Evolutionary conservation across 371 early-diverging fungal genomes (phyloP).

Genomic region (Mucor mucedo): DNA sequence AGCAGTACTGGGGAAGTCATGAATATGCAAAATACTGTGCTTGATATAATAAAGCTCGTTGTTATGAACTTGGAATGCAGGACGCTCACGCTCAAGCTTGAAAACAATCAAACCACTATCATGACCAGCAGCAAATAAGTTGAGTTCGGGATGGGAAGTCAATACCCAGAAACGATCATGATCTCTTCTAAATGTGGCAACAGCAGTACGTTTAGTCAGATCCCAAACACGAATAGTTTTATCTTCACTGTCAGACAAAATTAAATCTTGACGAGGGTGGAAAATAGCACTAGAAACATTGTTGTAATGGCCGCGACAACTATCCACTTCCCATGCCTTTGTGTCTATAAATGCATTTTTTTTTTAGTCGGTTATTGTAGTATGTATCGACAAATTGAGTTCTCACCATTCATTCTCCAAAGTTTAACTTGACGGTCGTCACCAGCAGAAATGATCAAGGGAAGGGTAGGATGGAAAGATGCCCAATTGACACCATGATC

Average conservation of each 20-base stretch:
- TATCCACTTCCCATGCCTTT: constrained; percentile 97
- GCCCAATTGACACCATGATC: constrained; percentile 99
- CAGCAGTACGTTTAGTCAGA: constrained; percentile 88
- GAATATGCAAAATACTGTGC: constrained; percentile 80
- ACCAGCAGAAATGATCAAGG: constrained; percentile 94
- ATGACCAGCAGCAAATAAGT: constrained; percentile 96
- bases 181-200: constrained; percentile 94
- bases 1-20: constrained; percentile 77
- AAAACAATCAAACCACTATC: constrained; percentile 98
- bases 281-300: constrained; percentile 94
- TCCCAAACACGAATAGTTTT: constrained; percentile 98
- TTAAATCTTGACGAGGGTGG: constrained; percentile 92
- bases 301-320: constrained; percentile 98
- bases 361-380: neutral
- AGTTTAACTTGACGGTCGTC: constrained; percentile 99
- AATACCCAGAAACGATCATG: constrained; percentile 98
- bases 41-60: constrained; percentile 85
- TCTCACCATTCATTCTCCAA: constrained; percentile 94
- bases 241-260: constrained; percentile 96
- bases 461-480: constrained; percentile 91
- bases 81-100: constrained; percentile 95
- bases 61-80: constrained; percentile 84
- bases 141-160: constrained; percentile 92
- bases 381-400: neutral
- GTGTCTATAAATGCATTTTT: constrained; percentile 60